phyloP scores from a whole-genome alignment of 108 stramenopile genomes.

The Epipyxis sp. region DNA sequence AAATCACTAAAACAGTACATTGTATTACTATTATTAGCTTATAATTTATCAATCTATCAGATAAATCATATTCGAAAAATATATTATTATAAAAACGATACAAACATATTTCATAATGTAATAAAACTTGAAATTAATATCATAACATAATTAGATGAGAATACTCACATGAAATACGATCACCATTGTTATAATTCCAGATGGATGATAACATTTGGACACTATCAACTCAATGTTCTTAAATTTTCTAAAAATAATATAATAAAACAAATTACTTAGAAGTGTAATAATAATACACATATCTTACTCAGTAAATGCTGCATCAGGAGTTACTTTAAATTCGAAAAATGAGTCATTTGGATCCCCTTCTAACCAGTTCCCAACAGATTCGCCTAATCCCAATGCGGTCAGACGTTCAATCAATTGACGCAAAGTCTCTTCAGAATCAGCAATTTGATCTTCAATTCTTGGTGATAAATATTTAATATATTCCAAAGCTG shows the following conservation, averaged over 20 bases:
- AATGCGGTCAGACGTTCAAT: conserved; percentile 38
- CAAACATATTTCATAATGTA: no score
- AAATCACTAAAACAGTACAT: no score
- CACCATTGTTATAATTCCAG: conserved; percentile 45
- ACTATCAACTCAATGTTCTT: conserved; percentile 46
- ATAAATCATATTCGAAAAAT: no score
- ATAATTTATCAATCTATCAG: no score
- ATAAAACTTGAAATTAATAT: background rate
- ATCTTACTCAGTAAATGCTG: conserved; percentile 13
- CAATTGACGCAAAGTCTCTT: conserved; percentile 46
- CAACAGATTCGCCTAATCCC: conserved; percentile 54
- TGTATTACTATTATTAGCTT: no score
- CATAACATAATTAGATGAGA: background rate
- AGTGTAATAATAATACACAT: background rate
- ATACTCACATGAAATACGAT: conserved; percentile 36
- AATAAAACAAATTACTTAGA: background rate
- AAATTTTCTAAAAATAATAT: conserved; percentile 20
- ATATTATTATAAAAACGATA: no score
- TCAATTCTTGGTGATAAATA: conserved; percentile 48
- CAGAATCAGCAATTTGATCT: conserved; percentile 48
- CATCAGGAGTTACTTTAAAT: conserved; percentile 50
- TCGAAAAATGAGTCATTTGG: conserved; percentile 61
- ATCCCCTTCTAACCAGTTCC: conserved; percentile 62
- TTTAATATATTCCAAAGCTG: conserved; percentile 42
- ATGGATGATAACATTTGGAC: conserved; percentile 42